phyloP scores from a whole-genome alignment of 495 filamentous ascomycete species.

The Xylaria bambusicola region DNA sequence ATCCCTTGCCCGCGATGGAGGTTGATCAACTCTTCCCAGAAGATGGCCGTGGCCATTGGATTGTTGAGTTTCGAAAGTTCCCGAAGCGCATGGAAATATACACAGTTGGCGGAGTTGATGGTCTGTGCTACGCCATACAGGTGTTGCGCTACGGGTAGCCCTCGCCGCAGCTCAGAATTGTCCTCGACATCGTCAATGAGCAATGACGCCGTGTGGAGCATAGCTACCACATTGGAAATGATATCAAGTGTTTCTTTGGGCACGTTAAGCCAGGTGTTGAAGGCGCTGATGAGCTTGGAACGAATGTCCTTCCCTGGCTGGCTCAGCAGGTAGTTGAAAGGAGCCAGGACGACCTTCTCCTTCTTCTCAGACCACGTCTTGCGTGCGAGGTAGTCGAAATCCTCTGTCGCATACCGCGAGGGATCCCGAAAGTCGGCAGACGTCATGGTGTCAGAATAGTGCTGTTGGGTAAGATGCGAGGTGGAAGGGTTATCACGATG shows the following conservation, averaged over 20 bases:
- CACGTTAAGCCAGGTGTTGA: conserved; percentile 87
- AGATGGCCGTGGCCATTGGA: conserved; percentile 71
- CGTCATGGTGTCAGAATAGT: conserved; percentile 35
- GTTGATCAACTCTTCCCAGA: conserved; percentile 86
- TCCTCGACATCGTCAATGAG: conserved; percentile 95
- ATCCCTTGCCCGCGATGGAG: conserved; percentile 95
- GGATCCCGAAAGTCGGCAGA: conserved; percentile 41
- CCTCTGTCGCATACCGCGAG: conserved; percentile 47
- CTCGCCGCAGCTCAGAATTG: conserved; percentile 77
- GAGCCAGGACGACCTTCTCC: conserved; percentile 77
- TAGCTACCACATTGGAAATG: conserved; percentile 85
- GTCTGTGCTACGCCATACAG: conserved; percentile 97
- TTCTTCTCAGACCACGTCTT: conserved; percentile 68
- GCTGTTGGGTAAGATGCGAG: conserved; percentile 21
- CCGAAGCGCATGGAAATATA: conserved; percentile 88
- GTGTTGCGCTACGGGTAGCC: conserved; percentile 86
- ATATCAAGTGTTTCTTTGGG: conserved; percentile 73
- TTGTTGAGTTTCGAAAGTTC: conserved; percentile 78
- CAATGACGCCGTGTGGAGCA: conserved; percentile 92
- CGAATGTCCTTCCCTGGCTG: conserved; percentile 94
- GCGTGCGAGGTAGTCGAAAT: conserved; percentile 41
- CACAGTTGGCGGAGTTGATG: conserved; percentile 96
- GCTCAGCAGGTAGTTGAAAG: conserved; percentile 82
- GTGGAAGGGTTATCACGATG: conserved; percentile 36
- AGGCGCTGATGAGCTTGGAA: conserved; percentile 80